Base-by-base conservation (phyloP, 2,329 filamentous ascomycete species). In the Cordyceps tenuipes region DNA sequence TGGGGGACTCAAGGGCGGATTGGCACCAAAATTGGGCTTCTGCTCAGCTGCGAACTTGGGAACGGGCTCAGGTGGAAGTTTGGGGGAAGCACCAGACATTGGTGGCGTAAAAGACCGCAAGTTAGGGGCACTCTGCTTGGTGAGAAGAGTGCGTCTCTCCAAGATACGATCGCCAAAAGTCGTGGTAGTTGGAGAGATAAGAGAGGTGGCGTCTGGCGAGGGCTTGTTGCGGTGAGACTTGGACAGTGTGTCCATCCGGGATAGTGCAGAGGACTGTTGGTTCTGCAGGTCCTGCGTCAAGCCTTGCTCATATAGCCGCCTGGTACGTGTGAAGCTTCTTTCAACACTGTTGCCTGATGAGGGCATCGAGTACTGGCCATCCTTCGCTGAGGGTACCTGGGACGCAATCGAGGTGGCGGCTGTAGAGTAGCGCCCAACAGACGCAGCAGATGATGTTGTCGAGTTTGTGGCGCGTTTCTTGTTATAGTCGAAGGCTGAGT, bases 401-500 rank as follows among this genome's bases (percentile, higher is more conserved):
- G 71, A 70, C 0, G 86, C 84, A 55, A 95, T 78, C 0, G 93
- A 97, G 0, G 91, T 97, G 3, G 91, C 91, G 7, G 91, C 90
- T 1, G 92, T 96, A 0, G 93, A 97, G 59, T 84, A 86, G 31
- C 90, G 86, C 29, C 84, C 83, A 44, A 86, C 81, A 0, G 84
- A 86, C 6, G 85, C 87, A 4, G 75, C 76, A 0, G 84, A 87
- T 0, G 91, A 94, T 7, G 86, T 88, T 0, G 90, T 95, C 0
- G 93, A 97, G 1, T 89, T 94, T 0, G 91, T 96, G 64, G 91
- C 91, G 29, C 92, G 82, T 64, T 93, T 90, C 63, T 82, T 83
- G 66, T 88, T 88, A 68, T 87, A 91, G 21, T 82, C 83, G 1
- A 80, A 79, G 1, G 82, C 79, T 10, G 81, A 77, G 3, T 72